Base-by-base conservation (phyloP, 805 yeast genomes). In the Komagataella mondaviorum region DNA sequence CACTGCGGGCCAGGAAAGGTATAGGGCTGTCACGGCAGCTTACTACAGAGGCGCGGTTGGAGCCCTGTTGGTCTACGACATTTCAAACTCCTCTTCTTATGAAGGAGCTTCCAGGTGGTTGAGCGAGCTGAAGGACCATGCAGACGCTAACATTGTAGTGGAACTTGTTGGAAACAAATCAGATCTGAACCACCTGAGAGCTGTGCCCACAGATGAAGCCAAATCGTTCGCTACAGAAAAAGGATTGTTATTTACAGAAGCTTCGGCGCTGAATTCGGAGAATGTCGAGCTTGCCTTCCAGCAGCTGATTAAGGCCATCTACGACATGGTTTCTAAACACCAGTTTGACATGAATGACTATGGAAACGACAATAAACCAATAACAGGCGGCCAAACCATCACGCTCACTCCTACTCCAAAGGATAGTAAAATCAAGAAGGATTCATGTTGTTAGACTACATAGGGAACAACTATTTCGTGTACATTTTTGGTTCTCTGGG, bases 1-100 rank as follows among this genome's bases (percentile, higher is more conserved):
- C 69, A 91, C 99, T 44, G 99, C 99, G 2, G 99, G 99, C 55
- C 99, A 91, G 72, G 99, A 91, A 69, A 81, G 99, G 67, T 91
- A 93, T 73, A 81, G 99, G 61, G 98, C 99, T 47, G 91, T 91
- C 67, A 93, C 99, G 36, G 83, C 93, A 52, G 98, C 98, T 5
- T 91, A 91, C 71, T 91, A 91, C 68, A 79, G 99, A 65, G 99
- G 98, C 46, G 98, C 99, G 1, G 96, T 90, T 51, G 99, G 99
- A 54, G 98, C 98, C 3, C 76, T 91, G 61, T 85, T 91, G 53
- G 96, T 91, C 56, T 91, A 91, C 69, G 99, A 91, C 71, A 91
- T 91, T 61, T 81, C 96, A 54, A 91, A 91, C 72, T 78, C 90
- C 12, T 89, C 84, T 62, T 78, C 88, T 50, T 89, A 88, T 67